Evolutionary conservation across 345 rosid genomes (phyloP), one percentile per base, ranked within the genome.

Genomic region (Gossypium turneri): DNA sequence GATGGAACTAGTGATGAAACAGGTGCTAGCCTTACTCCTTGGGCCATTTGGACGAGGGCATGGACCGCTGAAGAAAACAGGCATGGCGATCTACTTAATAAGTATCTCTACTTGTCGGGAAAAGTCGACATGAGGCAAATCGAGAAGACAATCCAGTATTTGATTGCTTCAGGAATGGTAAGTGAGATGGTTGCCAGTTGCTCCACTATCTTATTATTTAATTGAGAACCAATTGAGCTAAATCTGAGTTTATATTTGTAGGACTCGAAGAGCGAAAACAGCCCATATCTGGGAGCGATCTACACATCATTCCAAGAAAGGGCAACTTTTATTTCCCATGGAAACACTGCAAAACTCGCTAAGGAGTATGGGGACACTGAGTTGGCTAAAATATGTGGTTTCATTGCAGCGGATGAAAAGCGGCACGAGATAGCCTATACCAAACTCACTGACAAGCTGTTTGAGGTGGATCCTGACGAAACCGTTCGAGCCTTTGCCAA

Each of bases 1-100:
- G 97, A 91, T 74, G 97, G 91, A 24, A 89, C 87, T 56, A 77
- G 92, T 70, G 97, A 91, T 84, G 94, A 90, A 74, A 91, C 94
- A 6, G 94, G 97, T 10, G 97, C 92, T 15, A 91, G 97, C 78
- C 91, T 25, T 58, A 85, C 88, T 59, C 55, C 98, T 63, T 89
- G 93, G 93, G 91, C 91, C 19, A 69, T 87, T 51, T 89, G 93
- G 93, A 86, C 82, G 1, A 84, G 88, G 75, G 87, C 84, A 6
- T 87, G 93, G 93, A 86, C 87, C 15, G 89, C 93, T 3, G 93
- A 89, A 76, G 93, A 89, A 75, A 87, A 87, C 65, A 80, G 93
- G 45, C 91, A 89, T 17, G 90, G 93, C 0, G 93, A 89, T 70
- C 83, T 89, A 65, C 80, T 89, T 45, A 87, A 85, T 43, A 89